Conservation (phyloP, 73 alveolate genomes). For the Tetrahymena thermophila region DNA sequence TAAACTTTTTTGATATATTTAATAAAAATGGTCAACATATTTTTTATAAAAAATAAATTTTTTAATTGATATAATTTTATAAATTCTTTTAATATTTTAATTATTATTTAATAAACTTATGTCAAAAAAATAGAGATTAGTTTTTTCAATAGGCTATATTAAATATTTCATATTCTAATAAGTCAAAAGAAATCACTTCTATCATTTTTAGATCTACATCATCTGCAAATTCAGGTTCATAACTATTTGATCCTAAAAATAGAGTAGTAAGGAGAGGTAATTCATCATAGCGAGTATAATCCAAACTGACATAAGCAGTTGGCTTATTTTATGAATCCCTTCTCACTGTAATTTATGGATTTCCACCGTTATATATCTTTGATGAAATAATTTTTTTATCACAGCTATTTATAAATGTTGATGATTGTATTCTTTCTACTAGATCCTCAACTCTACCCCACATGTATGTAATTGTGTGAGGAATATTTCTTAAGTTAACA, state of each 20-base stretch:
- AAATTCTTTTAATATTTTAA: no score
- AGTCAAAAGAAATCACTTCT: neutral
- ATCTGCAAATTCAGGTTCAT: neutral
- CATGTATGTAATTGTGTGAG: neutral
- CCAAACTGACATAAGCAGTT: neutral
- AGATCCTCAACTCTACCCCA: neutral
- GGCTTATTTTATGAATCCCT: neutral
- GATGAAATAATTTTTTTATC: neutral
- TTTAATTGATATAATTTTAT: no score
- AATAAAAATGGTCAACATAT: no score
- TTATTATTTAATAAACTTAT: no score
- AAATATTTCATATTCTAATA: neutral
- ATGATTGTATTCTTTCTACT: neutral
- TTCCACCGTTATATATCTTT: neutral
- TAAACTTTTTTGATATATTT: no score
- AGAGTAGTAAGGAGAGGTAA: neutral
- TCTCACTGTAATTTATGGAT: neutral
- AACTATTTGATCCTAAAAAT: neutral
- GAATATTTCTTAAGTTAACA: neutral
- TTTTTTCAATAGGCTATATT: neutral
- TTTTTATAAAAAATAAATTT: no score
- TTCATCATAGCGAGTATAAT: neutral
- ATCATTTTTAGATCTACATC: neutral
- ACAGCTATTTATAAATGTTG: neutral
- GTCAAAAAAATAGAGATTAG: no score